A percentile compares a stretch with the other conserved stretches of the same genome.
These are phyloP conservation scores for Chlorophyllum brunneum DNA, from an alignment of 768 basidiomycete species.

Conservation along the genomic window DNA sequence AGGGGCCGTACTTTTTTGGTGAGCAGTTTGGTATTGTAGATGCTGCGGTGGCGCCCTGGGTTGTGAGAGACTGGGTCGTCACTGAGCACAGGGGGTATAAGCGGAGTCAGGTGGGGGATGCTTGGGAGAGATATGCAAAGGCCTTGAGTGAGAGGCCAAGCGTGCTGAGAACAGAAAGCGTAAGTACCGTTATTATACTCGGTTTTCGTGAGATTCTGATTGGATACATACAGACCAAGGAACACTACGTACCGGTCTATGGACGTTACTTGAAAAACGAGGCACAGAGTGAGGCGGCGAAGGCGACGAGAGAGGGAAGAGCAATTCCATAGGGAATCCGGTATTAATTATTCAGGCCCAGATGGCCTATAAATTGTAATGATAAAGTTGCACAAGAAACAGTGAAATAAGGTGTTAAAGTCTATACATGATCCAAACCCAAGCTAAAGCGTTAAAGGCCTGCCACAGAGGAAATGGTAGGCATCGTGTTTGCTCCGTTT, in stretches of 20 bases:
- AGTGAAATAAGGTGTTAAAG: too few species aligned
- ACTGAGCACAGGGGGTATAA: constrained; percentile 46
- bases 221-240: constrained; percentile 13
- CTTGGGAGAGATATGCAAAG: constrained; percentile 44
- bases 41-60: constrained; percentile 54
- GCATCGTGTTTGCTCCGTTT: not conserved
- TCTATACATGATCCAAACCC: too few species aligned
- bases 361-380: too few species aligned
- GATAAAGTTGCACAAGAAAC: too few species aligned
- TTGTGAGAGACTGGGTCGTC: constrained; percentile 41
- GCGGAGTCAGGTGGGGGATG: constrained; percentile 35
- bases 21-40: constrained; percentile 52
- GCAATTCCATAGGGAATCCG: constrained; percentile 28
- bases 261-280: constrained; percentile 55
- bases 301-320: constrained; percentile 43
- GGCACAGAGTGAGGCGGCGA: constrained; percentile 50
- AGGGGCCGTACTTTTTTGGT: constrained; percentile 56
- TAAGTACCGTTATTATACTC: constrained; percentile 17
- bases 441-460: too few species aligned
- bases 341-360: too few species aligned
- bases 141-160: constrained; percentile 39
- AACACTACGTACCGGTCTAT: constrained; percentile 45
- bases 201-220: not conserved
- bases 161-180: constrained; percentile 42
- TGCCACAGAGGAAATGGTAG: constrained; percentile 1